phyloP scores from a whole-genome alignment of 1,284 basidiomycete genomes.

The Cryptococcus maquisensis region DNA sequence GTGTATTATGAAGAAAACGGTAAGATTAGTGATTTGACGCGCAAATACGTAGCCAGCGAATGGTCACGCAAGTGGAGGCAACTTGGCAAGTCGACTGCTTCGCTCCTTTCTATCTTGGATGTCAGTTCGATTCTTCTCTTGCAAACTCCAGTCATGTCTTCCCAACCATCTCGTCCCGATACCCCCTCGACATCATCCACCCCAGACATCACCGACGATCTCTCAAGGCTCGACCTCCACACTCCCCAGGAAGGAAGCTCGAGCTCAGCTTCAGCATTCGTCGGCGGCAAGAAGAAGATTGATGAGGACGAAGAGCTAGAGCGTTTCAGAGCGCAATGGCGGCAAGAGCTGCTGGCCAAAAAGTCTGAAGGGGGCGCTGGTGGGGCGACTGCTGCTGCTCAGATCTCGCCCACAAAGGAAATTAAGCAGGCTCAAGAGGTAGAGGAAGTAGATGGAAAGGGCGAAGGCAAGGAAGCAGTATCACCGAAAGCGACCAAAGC shows the following conservation, averaged over 20 bases:
- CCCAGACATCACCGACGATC: not conserved
- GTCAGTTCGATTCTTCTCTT: too few species aligned
- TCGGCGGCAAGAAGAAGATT: not conserved
- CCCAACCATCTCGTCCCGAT: not conserved
- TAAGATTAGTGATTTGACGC: not conserved
- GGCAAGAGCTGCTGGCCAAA: slow-evolving; percentile 56
- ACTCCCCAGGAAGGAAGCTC: not conserved
- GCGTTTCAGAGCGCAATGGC: slow-evolving; percentile 69
- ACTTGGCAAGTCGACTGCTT: not conserved
- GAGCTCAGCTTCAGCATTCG: not conserved
- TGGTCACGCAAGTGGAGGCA: not conserved
- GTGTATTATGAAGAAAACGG: not conserved
- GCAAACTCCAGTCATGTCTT: not conserved
- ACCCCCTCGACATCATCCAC: not conserved
- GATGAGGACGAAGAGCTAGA: slow-evolving; percentile 56
- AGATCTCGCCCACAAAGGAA: slow-evolving; percentile 33
- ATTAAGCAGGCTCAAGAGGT: slow-evolving; percentile 27
- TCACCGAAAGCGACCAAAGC: not conserved
- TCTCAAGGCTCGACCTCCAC: not conserved
- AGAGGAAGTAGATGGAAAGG: not conserved
- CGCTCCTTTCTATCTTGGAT: not conserved
- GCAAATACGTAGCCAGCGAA: not conserved
- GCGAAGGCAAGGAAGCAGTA: not conserved
- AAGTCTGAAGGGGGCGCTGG: slow-evolving; percentile 20
- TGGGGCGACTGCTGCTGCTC: slow-evolving; percentile 7